Base-by-base conservation (phyloP, 225 moss, liverwort and hornwort species). In the Physcomitrellopsis africana region DNA sequence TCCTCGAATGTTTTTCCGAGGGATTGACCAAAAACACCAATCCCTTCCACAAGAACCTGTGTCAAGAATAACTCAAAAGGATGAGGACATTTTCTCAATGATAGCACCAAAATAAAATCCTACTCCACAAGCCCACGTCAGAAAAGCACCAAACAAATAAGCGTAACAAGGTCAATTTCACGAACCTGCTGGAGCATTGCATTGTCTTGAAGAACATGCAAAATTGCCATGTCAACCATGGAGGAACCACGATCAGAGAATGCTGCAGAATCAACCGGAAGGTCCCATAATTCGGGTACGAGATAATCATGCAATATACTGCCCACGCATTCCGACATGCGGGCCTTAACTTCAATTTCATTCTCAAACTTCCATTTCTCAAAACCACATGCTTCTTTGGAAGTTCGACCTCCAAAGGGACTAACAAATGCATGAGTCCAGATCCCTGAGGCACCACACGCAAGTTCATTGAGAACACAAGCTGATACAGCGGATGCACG, bases 1-100 rank as follows among this genome's bases (percentile, higher is more conserved):
- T 92, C 88, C 70, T 95, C 92, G 44, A 95, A 95, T 27, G 80
- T 76, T 63, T 85, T 87, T 51, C 88, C 90, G 4, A 99, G 86
- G 61, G 95, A 80, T 54, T 90, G 77, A 63, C 90, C 92, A 74
- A 93, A 89, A 51, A 99, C 86, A 42, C 99, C 99, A 59, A 95
- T 78, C 59, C 93, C 95, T 72, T 99, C 99, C 71, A 99, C 84
- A 76, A 99, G 85, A 57, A 99, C 92, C 96, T 94, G 85, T 27
- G 72, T 61, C 65, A 75, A 69, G 67, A 54, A 69, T 7, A 47
- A 41, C 72, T 63, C 64, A 72, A 45, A 24, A 41, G 42, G 8
- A 75, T 64, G 53, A 47, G 58, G 29, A 19, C 44, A 67, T 1
- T 8, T 32, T 62, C 17, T 61, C 49, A 77, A 43, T 29, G 5